A percentile compares a stretch with the other conserved stretches of the same genome.
Evolutionary conservation across 108 stramenopile genomes (phyloP).

Genomic region (Nitzschia sp.): DNA sequence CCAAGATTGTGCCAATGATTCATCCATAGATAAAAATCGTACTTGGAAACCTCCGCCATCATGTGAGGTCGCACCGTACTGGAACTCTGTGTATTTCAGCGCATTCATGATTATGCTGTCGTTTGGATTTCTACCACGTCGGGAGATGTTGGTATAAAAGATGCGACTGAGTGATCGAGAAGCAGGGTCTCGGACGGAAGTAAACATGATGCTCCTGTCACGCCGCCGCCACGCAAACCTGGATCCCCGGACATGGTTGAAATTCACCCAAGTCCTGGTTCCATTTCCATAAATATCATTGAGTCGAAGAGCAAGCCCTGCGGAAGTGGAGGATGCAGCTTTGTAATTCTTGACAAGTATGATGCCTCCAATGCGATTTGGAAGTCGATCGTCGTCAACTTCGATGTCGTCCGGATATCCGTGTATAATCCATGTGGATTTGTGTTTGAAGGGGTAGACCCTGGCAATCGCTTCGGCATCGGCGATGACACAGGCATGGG

Average conservation of each 20-base stretch:
- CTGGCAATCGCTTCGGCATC: background rate
- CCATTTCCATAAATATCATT: background rate
- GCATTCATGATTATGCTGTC: conserved; percentile 22
- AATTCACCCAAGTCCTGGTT: conserved; percentile 6
- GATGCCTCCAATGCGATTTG: conserved; percentile 11
- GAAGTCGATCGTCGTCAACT: too few relatives aligned
- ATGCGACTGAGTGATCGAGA: conserved; percentile 35
- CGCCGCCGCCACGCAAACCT: conserved; percentile 4
- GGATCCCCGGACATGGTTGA: conserved; percentile 11
- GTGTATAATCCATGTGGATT: background rate
- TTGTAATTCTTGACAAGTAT: conserved; percentile 39
- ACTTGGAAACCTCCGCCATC: conserved; percentile 29
- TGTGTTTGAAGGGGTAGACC: background rate
- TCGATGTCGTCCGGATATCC: too few relatives aligned
- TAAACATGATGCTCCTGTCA: conserved; percentile 25
- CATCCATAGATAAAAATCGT: conserved; percentile 8
- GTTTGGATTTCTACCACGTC: conserved; percentile 15
- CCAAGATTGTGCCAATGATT: background rate
- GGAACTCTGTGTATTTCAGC: background rate
- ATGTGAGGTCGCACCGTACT: background rate
- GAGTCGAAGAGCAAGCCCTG: conserved; percentile 33
- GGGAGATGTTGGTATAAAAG: conserved; percentile 40
- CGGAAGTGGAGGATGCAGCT: conserved; percentile 35
- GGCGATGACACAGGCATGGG: conserved; percentile 2
- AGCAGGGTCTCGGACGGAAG: conserved; percentile 41